A percentile compares a stretch with the other conserved stretches of the same genome.
These are phyloP conservation scores for Coniosporium apollinis DNA, from an alignment of 495 filamentous ascomycete species.

Conservation along the genomic window DNA sequence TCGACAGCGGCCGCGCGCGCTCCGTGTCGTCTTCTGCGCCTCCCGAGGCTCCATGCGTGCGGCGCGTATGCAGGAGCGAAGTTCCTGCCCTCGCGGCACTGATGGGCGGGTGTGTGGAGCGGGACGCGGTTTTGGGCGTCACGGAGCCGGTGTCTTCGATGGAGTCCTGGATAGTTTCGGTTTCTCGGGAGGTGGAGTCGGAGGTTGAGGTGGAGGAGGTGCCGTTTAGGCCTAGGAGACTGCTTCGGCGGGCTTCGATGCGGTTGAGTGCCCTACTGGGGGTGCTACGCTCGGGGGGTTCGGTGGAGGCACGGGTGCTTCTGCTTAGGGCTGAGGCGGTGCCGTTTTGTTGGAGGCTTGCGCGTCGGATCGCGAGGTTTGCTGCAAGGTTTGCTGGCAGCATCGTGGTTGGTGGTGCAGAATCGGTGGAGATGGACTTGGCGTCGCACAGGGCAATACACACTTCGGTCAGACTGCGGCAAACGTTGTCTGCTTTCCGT, in stretches of 20 bases:
- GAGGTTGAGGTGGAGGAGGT: too few relatives aligned
- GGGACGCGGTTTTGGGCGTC: too few relatives aligned
- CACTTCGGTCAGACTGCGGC: slow-evolving; percentile 80
- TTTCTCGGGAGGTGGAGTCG: too few relatives aligned
- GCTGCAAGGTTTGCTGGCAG: slow-evolving; percentile 8
- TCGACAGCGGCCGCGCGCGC: too few relatives aligned
- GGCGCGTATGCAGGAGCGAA: too few relatives aligned
- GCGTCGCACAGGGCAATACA: slow-evolving; percentile 68
- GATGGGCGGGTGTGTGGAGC: too few relatives aligned
- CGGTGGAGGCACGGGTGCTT: neutral
- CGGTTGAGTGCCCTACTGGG: slow-evolving; percentile 45
- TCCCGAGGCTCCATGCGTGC: too few relatives aligned
- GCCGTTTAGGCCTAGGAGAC: slow-evolving; percentile 33
- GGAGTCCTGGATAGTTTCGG: too few relatives aligned
- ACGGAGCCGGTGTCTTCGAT: too few relatives aligned
- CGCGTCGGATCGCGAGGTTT: too few relatives aligned
- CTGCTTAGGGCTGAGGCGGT: neutral
- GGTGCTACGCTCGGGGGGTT: slow-evolving; percentile 18
- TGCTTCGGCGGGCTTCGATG: slow-evolving; percentile 55
- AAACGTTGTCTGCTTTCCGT: slow-evolving; percentile 83
- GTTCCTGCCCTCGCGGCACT: too few relatives aligned
- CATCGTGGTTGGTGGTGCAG: slow-evolving; percentile 14
- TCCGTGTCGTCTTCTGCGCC: too few relatives aligned
- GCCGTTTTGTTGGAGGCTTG: slow-evolving; percentile 9
- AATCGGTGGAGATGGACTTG: slow-evolving; percentile 17